Conservation (phyloP, 2,329 filamentous ascomycete genomes). For the Chaetomiaceae sp. region DNA sequence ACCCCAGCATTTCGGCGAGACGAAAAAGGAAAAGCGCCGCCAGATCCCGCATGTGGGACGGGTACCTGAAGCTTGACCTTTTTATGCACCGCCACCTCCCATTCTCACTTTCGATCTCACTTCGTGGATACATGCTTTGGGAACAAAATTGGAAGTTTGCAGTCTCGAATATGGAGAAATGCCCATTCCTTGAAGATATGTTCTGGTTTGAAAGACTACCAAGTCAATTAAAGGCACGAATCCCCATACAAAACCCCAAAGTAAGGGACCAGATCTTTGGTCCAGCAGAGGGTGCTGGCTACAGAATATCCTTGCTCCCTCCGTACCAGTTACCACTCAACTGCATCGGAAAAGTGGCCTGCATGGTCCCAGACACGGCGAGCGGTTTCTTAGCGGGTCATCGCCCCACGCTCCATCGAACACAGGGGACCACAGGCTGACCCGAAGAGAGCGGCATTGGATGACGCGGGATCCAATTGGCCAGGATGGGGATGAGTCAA, state of each 20-base stretch:
- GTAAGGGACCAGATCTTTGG: no score
- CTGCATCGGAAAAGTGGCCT: constrained; percentile 12
- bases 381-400: constrained; percentile 14
- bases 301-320: constrained; percentile 17
- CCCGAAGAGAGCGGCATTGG: neutral
- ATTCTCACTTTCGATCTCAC: no score
- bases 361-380: constrained; percentile 27
- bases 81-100: constrained; percentile 12
- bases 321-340: constrained; percentile 16
- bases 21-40: constrained; percentile 22
- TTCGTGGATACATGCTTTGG: no score
- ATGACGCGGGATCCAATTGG: constrained; percentile 10
- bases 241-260: no score
- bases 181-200: no score
- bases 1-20: constrained; percentile 25
- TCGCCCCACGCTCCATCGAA: constrained; percentile 7
- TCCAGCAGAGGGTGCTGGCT: neutral
- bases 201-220: no score
- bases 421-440: constrained; percentile 7
- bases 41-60: neutral
- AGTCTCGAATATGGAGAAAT: no score
- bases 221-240: no score
- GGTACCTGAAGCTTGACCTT: constrained; percentile 10
- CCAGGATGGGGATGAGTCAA: constrained; percentile 13
- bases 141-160: no score